Evolutionary conservation across 305 asterid species (phyloP).

Genomic region (Ilex paraguariensis): DNA sequence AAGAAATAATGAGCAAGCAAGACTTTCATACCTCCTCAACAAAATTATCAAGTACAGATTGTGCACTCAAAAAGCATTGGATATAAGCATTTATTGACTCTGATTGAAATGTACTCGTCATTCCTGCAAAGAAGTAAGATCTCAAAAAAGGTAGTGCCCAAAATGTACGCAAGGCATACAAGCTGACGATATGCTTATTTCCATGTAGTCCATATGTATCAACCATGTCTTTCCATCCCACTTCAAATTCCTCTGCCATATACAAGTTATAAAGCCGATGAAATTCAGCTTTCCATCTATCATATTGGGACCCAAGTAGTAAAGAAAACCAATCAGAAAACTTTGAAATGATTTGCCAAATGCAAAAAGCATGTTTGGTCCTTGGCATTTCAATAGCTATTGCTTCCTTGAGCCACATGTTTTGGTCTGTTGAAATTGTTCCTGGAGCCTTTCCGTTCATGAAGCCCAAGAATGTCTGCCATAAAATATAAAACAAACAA

Average conservation of each 20-base stretch:
- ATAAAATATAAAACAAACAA: conserved; percentile 14
- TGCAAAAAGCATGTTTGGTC: conserved; percentile 59
- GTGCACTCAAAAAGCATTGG: conserved; percentile 50
- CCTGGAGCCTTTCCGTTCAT: conserved; percentile 62
- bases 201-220: conserved; percentile 43
- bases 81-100: conserved; percentile 44
- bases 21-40: conserved; percentile 47
- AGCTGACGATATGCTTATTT: conserved; percentile 52
- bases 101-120: conserved; percentile 43
- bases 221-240: conserved; percentile 64
- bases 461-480: conserved; percentile 53
- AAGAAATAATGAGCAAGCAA: conserved; percentile 10
- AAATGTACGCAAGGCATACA: conserved; percentile 55
- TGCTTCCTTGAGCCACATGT: conserved; percentile 65
- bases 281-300: conserved; percentile 56
- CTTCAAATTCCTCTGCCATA: conserved; percentile 49
- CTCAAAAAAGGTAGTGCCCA: conserved; percentile 64
- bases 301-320: conserved; percentile 46
- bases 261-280: conserved; percentile 47
- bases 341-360: conserved; percentile 57
- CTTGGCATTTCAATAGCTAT: conserved; percentile 50
- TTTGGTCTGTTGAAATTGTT: conserved; percentile 63
- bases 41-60: conserved; percentile 44
- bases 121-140: conserved; percentile 58
- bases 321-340: conserved; percentile 59